phyloP scores from a whole-genome alignment of 164 flowering plant genomes.

The Cinnamomum micranthum region DNA sequence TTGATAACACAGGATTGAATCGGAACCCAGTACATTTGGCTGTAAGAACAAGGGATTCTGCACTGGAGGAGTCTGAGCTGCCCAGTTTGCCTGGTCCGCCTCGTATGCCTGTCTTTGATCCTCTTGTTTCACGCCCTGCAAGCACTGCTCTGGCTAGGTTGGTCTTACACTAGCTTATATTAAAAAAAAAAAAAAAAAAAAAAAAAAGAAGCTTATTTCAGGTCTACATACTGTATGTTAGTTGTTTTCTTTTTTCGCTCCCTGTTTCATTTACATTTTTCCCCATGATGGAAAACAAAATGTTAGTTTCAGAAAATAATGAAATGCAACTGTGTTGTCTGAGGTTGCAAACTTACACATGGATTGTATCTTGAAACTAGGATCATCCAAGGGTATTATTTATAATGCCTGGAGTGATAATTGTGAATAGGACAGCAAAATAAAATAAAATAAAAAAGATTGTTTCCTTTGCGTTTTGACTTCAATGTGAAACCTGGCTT shows the following conservation, averaged over 20 bases:
- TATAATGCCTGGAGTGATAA: not conserved
- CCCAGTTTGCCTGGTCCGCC: slow-evolving; percentile 11
- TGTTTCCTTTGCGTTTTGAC: too few relatives aligned
- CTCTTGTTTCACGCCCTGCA: slow-evolving; percentile 13
- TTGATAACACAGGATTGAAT: slow-evolving; percentile 13
- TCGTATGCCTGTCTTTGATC: slow-evolving; percentile 10
- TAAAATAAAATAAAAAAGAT: too few relatives aligned
- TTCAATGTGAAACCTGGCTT: too few relatives aligned
- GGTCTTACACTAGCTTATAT: not conserved
- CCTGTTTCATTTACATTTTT: not conserved
- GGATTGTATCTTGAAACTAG: not conserved
- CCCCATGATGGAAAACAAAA: not conserved
- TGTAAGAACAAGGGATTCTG: slow-evolving; percentile 5
- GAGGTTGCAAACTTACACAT: not conserved
- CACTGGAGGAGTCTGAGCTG: slow-evolving; percentile 10
- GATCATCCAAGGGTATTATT: not conserved
- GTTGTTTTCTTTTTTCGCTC: not conserved
- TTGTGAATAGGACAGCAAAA: too few relatives aligned
- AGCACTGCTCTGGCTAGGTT: slow-evolving; percentile 2
- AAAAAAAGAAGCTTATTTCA: not conserved
- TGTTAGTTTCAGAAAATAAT: too few relatives aligned
- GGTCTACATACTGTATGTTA: not conserved
- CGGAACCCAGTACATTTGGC: slow-evolving; percentile 4
- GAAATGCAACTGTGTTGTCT: not conserved
- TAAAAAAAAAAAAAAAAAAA: not conserved